Percentiles rank a stretch among this genome's conserved stretches.
Conservation (phyloP, 257 asterid genomes). For the Forsythia viridissima region DNA sequence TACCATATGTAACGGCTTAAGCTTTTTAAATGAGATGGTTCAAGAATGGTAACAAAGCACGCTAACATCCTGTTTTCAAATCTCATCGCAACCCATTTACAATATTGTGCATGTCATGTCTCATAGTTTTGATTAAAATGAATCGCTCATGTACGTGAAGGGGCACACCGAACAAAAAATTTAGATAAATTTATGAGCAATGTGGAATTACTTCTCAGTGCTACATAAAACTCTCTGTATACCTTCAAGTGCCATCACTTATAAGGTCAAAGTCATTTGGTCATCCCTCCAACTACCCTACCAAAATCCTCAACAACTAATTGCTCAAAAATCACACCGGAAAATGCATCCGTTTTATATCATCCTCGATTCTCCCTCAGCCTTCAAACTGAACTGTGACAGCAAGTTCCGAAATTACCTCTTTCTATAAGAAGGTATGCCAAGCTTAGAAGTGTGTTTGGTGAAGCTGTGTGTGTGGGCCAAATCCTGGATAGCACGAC, state of each 20-base stretch:
- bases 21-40: neutral
- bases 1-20: neutral
- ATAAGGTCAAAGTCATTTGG: neutral
- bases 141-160: neutral
- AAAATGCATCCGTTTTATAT: neutral
- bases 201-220: neutral
- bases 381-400: neutral
- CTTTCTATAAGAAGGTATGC: constrained; percentile 33
- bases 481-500: constrained; percentile 30
- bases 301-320: neutral
- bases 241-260: neutral
- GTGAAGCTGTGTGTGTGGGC: constrained; percentile 25
- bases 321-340: neutral
- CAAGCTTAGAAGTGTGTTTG: constrained; percentile 38
- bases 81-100: neutral
- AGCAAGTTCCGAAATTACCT: constrained; percentile 42
- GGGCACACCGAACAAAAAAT: neutral
- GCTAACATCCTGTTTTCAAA: neutral
- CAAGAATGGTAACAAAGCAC: neutral
- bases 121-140: neutral
- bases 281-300: neutral
- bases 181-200: neutral
- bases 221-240: neutral
- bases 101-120: neutral
- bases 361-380: neutral